Base-by-base conservation (phyloP, 768 basidiomycete genomes). In the Hysterangium stoloniferum region DNA sequence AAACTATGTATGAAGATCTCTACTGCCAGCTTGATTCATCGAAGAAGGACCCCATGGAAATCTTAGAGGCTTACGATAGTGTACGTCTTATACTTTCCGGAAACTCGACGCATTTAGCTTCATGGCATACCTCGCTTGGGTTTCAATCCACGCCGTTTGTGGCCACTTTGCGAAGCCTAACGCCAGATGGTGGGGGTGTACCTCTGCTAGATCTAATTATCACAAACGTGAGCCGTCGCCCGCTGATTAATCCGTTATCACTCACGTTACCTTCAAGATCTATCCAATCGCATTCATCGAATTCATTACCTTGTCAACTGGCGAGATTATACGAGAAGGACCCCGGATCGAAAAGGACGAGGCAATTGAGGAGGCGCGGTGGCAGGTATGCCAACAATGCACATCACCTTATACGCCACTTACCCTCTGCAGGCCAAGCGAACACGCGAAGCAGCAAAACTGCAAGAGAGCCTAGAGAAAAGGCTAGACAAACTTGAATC, bases 61-160 rank as follows among this genome's bases (percentile, higher is more conserved):
- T 89, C 2, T 71, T 98, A 22, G 86, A 93, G 54, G 88, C 86
- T 1, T 85, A 86, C 56, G 68, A 78, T 52, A 80, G 75, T 5
- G 78, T 77, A 20, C 73, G 72, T 42, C 72, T 99, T 17, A 61
- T 77, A 19, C 64, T 99, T 15, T 73, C 76, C 3, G 92, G 89
- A 2, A 99, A 99, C 64, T 87, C 88, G 0, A 82, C 90, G 1
- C 84, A 86, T 54, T 71, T 94, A 46, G 86, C 84, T 4, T 77
- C 82, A 0, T 99, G 96, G 96, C 79, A 96, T 60, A 72, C 82
- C 1, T 88, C 84, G 57, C 75, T 99, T 5, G 96, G 96, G 6
- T 90, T 90, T 60, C 77, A 77, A 52, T 67, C 59, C 20, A 67
- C 68, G 4, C 82, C 81, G 1, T 86, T 76, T 58, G 71, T 94